Base-by-base conservation (phyloP, 2,329 filamentous ascomycete genomes). In the Alternaria conjuncta region DNA sequence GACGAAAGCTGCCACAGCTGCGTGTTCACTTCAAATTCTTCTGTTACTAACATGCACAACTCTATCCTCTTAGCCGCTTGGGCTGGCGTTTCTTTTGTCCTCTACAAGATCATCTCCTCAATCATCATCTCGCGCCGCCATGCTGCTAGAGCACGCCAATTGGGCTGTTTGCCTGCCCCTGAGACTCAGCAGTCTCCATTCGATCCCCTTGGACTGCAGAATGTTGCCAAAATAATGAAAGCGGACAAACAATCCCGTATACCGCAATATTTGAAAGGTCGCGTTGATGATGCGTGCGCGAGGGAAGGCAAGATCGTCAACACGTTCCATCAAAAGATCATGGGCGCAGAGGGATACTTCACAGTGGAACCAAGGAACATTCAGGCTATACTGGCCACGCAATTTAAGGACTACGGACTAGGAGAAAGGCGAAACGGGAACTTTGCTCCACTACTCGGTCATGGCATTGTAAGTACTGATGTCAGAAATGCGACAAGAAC, bases 161-260 rank as follows among this genome's bases (percentile, higher is more conserved):
- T 75, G 9, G 83, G 84, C 18, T 87, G 86, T 69, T 75, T 83
- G 44, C 79, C 79, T 3, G 75, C 81, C 3, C 68, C 78, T 15
- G 65, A 72, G 8, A 57, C 64, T 21, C 84, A 81, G 64, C 81
- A 82, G n/a, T 45, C 26, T 20, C 9, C 20, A 0, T 81, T 85
- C 67, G 80, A 81, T 3, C 69, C 88, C 50, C 74, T 88, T 2
- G 87, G 87, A 5, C 68, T 85, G n/a, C 83, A 85, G 66, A 73
- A 82, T 53, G 79, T 86, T 61, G 55, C 71, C 30, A 64, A 74
- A 20, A 79, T 82, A 28, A 47, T 83, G 7, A 75, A 75, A 10
- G 79, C 82, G 1, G 63, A 82, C 41, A 82, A 78, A 15, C 61
- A 71, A 21, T 74, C 74, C 45, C 57, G 73, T 12, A 28, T 74